Evolutionary conservation across 2,329 filamentous ascomycete species (phyloP), one percentile per base, ranked within the genome.

Genomic region (Aschersonia sp.): DNA sequence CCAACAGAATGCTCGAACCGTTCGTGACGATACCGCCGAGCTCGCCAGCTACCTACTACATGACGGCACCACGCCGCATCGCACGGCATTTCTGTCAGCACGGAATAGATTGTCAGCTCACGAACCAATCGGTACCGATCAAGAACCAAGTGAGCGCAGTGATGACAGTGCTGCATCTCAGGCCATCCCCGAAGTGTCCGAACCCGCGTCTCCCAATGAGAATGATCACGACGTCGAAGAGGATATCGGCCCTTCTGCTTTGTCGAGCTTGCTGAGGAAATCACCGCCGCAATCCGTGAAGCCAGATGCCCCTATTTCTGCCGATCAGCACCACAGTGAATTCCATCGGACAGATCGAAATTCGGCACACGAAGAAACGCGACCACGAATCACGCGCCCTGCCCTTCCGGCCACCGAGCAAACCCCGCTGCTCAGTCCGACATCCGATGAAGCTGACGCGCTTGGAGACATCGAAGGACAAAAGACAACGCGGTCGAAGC

Each of bases 11-110:
- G 84, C 86, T 35, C 79, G 81, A 50, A 85, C 81, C 54, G 83
- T 95, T 41, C 83, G 88, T 53, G 83, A 92, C 64, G 83, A 92
- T 60, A 94, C 88, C 2, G 86, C 87, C 46, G 87, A 94, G 64
- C 72, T 95, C 49, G 88, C 88, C 42, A 87, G 79, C 14, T 87
- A 89, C 60, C 81, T 87, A 45, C 74, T 95, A 31, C 82, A 82
- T 40, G 79, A 85, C 55, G 73, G 74, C 55, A 66, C 71, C 49
- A 62, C 66, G 49, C 56, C 61, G 42, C 66, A 63, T 42, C 68
- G 62, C 51, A 64, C 70, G 5, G 66, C 68, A 8, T 73, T 78
- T 50, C 63, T 78, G n/a, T 60, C 63, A 30, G 60, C 62, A 40
- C 53, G 56, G 6, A 57, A 62, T 42, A n/a, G 35, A 50, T 47